Percentiles rank a stretch among this genome's conserved stretches.
phyloP scores from a whole-genome alignment of 768 basidiomycete genomes.

The Mycena polygramma region DNA sequence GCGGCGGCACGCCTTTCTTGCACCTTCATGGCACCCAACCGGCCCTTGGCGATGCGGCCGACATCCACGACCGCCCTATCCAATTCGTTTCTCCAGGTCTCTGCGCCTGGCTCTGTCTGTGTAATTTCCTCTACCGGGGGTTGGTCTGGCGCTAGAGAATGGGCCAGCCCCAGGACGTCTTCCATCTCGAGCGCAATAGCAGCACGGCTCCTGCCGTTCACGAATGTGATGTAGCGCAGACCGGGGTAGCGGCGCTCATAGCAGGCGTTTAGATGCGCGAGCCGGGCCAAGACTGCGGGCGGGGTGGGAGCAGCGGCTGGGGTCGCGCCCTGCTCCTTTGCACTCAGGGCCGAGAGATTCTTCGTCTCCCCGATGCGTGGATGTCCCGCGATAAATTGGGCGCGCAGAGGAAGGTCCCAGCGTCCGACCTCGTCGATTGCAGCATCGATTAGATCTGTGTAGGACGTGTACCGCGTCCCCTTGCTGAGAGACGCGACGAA shows the following conservation, averaged over 20 bases:
- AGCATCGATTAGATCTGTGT: constrained; percentile 67
- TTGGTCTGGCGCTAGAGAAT: constrained; percentile 61
- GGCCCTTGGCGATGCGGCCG: constrained; percentile 80
- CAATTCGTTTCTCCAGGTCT: constrained; percentile 76
- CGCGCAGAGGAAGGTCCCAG: constrained; percentile 66
- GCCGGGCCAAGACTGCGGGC: constrained; percentile 78
- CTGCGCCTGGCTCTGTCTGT: constrained; percentile 53
- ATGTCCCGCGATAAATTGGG: constrained; percentile 84
- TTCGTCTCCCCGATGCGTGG: constrained; percentile 90
- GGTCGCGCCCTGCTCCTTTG: constrained; percentile 79
- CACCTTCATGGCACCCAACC: constrained; percentile 63
- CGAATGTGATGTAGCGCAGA: constrained; percentile 92
- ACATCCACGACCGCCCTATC: constrained; percentile 80
- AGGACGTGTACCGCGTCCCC: constrained; percentile 50
- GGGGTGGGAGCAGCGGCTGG: constrained; percentile 65
- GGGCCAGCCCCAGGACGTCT: constrained; percentile 65
- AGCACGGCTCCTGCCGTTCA: constrained; percentile 83
- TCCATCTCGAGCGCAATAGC: constrained; percentile 88
- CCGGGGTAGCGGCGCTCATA: constrained; percentile 84
- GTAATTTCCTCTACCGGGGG: constrained; percentile 54
- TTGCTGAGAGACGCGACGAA: constrained; percentile 52
- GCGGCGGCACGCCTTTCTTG: constrained; percentile 41
- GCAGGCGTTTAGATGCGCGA: constrained; percentile 80
- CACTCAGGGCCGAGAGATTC: constrained; percentile 81
- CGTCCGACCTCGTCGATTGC: constrained; percentile 62